Conservation (phyloP, 345 rosid species). For the Murraya paniculata region DNA sequence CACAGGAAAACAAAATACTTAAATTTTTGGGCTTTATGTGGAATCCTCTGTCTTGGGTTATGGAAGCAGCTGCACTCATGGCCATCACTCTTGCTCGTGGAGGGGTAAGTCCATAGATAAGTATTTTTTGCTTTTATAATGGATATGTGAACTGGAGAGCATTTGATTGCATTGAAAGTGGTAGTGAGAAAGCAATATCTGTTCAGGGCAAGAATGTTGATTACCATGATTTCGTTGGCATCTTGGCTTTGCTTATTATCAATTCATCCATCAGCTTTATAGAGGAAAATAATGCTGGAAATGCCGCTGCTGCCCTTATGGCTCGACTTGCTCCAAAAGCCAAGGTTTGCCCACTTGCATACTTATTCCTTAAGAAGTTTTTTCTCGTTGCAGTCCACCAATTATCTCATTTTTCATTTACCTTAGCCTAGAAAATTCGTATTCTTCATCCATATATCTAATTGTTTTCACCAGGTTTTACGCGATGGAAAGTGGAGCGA, state of each 20-base stretch:
- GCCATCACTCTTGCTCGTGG: conserved; percentile 49
- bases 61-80: conserved; percentile 65
- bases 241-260: conserved; percentile 39
- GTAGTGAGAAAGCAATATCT: background rate
- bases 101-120: conserved; percentile 33
- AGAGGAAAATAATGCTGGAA: conserved; percentile 62
- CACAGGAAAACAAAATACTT: conserved; percentile 54
- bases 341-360: conserved; percentile 25
- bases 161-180: background rate
- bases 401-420: background rate
- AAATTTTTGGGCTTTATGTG: conserved; percentile 66
- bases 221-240: conserved; percentile 52
- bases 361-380: background rate
- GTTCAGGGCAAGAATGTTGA: conserved; percentile 35
- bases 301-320: conserved; percentile 61
- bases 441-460: background rate
- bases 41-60: conserved; percentile 63
- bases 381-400: background rate
- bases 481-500: conserved; percentile 54
- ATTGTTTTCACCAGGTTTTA: conserved; percentile 29
- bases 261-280: conserved; percentile 57
- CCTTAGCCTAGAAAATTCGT: background rate
- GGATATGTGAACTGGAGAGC: background rate
- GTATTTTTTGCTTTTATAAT: background rate
- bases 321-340: conserved; percentile 59